A percentile compares a stretch with the other conserved stretches of the same genome.
Conservation (phyloP, 139 green algal species). For the Trebouxia sp. region DNA sequence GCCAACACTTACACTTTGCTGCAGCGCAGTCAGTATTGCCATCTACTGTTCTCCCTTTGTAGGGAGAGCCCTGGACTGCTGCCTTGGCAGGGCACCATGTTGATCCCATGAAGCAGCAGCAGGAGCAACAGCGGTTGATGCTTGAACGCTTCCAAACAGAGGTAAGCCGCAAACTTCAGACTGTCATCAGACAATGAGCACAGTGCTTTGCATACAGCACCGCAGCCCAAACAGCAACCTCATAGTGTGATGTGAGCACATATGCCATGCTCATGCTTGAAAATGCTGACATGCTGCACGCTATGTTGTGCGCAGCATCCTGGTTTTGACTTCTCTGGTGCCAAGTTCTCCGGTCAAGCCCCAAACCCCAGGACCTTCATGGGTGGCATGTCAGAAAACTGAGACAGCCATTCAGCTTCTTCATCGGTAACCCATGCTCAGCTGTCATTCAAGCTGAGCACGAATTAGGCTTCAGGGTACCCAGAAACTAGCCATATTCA, state of each 20-base stretch:
- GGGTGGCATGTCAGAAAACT: constrained; percentile 50
- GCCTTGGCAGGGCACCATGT: constrained; percentile 77
- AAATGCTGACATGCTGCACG: neutral
- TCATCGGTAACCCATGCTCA: neutral
- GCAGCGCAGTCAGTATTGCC: too few relatives aligned
- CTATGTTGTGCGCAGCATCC: constrained; percentile 72
- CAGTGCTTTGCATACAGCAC: neutral
- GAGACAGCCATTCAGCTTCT: neutral
- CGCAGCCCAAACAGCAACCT: neutral
- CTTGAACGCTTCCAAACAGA: constrained; percentile 92
- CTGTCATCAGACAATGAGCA: neutral
- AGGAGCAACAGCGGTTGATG: constrained; percentile 84
- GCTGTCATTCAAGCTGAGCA: neutral
- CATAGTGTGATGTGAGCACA: neutral
- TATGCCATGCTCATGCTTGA: too few relatives aligned
- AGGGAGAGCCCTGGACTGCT: constrained; percentile 72
- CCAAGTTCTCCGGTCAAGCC: constrained; percentile 74
- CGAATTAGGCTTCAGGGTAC: too few relatives aligned
- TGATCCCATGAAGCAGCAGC: constrained; percentile 50
- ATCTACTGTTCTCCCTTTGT: neutral
- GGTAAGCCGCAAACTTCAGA: constrained; percentile 38
- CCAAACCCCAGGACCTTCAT: constrained; percentile 90
- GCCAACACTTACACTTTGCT: neutral
- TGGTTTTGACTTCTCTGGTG: constrained; percentile 93
- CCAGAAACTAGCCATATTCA: too few relatives aligned